Percentiles rank a stretch among this genome's conserved stretches.
These are phyloP conservation scores for Sarocladium kiliense DNA, from an alignment of 2,329 filamentous ascomycete species.

Conservation along the genomic window DNA sequence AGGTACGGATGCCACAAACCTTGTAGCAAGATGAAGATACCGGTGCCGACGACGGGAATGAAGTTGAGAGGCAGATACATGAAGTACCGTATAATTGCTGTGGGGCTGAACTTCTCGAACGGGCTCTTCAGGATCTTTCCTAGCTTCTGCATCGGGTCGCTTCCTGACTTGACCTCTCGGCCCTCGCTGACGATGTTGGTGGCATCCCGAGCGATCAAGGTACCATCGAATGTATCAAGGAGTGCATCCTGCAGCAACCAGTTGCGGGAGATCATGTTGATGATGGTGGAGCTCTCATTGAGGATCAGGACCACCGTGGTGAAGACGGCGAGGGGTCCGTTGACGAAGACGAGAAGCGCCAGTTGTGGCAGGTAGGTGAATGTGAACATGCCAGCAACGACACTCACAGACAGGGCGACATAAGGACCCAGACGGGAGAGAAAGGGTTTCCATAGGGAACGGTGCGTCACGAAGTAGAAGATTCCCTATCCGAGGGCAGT, in stretches of 20 bases:
- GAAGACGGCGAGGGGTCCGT: slow-evolving; percentile 74
- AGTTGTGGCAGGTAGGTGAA: slow-evolving; percentile 84
- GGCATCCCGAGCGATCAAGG: slow-evolving; percentile 46
- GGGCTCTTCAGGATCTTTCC: slow-evolving; percentile 54
- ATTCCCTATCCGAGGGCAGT: slow-evolving; percentile 41
- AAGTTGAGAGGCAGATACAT: slow-evolving; percentile 91
- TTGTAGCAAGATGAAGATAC: slow-evolving; percentile 74
- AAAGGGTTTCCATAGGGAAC: slow-evolving; percentile 54
- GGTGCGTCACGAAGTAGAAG: slow-evolving; percentile 52
- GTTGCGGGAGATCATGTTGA: slow-evolving; percentile 54
- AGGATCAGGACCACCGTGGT: slow-evolving; percentile 65
- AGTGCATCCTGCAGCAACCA: slow-evolving; percentile 79
- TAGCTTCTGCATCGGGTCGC: slow-evolving; percentile 50
- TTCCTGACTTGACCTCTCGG: slow-evolving; percentile 62
- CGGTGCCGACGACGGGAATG: slow-evolving; percentile 81
- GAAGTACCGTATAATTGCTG: slow-evolving; percentile 68
- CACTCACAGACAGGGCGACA: slow-evolving; percentile 62
- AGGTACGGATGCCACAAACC: slow-evolving; percentile 33
- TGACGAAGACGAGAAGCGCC: slow-evolving; percentile 76
- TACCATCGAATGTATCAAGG: slow-evolving; percentile 84
- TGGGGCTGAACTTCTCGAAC: slow-evolving; percentile 51
- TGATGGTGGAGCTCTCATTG: slow-evolving; percentile 55
- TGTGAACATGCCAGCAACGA: slow-evolving; percentile 78
- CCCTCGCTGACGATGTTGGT: slow-evolving; percentile 65
- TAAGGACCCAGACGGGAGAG: slow-evolving; percentile 53